Percentiles rank a stretch among this genome's conserved stretches.
phyloP scores from a whole-genome alignment of 257 asterid genomes.

The Anisodus acutangulus region DNA sequence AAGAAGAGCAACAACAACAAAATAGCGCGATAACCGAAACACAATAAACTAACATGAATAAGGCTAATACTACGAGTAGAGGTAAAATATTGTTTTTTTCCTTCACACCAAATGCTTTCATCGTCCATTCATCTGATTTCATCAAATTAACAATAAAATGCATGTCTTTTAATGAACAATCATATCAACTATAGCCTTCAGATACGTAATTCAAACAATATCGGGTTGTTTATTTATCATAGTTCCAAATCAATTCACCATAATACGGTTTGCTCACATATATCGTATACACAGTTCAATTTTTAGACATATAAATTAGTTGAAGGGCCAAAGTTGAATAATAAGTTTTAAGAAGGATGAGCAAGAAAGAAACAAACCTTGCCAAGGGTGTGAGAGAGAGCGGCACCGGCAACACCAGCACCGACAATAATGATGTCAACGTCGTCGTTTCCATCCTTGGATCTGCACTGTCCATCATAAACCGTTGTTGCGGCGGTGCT shows the following conservation, averaged over 20 bases:
- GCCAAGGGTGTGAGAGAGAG: constrained; percentile 77
- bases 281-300: not conserved
- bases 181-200: not conserved
- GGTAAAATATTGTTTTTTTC: not conserved
- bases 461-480: constrained; percentile 55
- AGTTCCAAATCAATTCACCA: not conserved
- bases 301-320: not conserved
- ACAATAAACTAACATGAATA: too few species aligned
- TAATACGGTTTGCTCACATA: not conserved
- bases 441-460: constrained; percentile 40
- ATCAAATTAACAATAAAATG: not conserved
- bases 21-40: too few species aligned
- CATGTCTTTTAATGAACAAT: not conserved
- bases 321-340: not conserved
- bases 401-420: constrained; percentile 76
- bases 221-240: too few species aligned
- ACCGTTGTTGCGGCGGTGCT: constrained; percentile 41
- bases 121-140: not conserved
- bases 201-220: not conserved
- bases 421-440: constrained; percentile 60
- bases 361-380: constrained; percentile 46
- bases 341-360: not conserved
- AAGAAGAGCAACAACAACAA: too few species aligned
- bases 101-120: not conserved
- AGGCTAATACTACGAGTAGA: too few species aligned